Conservation (phyloP, 371 early-diverging fungal species). For the Mucor plumbeus region DNA sequence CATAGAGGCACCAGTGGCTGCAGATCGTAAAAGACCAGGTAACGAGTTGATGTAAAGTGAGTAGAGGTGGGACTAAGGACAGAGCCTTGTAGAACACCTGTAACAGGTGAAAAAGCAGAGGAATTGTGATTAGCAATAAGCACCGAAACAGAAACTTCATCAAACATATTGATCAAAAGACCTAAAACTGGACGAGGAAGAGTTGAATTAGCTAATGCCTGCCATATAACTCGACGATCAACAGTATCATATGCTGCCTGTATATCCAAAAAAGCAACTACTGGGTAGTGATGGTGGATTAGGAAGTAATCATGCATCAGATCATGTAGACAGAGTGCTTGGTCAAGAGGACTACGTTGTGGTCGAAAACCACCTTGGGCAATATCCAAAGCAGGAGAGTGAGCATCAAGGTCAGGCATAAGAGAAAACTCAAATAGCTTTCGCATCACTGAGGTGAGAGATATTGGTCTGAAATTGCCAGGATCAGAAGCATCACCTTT, state of each 20-base stretch:
- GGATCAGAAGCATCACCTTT: constrained; percentile 27
- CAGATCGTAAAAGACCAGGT: constrained; percentile 35
- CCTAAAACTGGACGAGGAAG: not conserved
- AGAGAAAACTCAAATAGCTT: constrained; percentile 28
- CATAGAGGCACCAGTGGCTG: not conserved
- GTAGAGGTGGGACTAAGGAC: constrained; percentile 5
- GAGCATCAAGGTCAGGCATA: not conserved
- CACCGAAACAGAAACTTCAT: constrained; percentile 19
- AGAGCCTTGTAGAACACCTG: constrained; percentile 40
- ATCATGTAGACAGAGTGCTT: constrained; percentile 37
- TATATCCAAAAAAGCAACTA: constrained; percentile 25
- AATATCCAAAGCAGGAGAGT: constrained; percentile 23
- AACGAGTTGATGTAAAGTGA: constrained; percentile 36
- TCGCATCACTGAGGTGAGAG: constrained; percentile 29
- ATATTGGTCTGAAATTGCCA: constrained; percentile 30
- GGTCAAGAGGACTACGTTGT: constrained; percentile 36
- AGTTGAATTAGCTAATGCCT: not conserved
- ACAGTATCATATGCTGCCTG: constrained; percentile 30
- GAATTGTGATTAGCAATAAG: constrained; percentile 3
- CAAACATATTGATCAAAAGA: constrained; percentile 18
- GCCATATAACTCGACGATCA: constrained; percentile 16
- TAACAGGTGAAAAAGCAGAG: constrained; percentile 5
- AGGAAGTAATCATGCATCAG: constrained; percentile 44
- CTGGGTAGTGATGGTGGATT: constrained; percentile 11
- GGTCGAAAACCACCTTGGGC: constrained; percentile 46